Percentiles rank a stretch among this genome's conserved stretches.
Evolutionary conservation across 164 flowering plant genomes (phyloP).

Genomic region (Cinnamomum micranthum): DNA sequence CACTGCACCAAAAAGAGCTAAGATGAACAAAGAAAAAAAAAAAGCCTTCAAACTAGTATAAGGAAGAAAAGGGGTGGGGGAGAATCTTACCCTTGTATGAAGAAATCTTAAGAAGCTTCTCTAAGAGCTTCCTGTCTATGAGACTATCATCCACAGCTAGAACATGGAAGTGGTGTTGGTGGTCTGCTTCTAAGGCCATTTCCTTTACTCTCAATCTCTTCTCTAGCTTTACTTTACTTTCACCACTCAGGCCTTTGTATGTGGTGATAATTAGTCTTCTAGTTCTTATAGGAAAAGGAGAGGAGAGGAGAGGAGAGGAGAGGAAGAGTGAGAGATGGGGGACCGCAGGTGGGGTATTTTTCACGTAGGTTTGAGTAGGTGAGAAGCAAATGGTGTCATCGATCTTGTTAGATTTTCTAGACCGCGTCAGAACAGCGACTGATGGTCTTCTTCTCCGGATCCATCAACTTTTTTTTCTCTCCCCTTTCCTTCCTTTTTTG

Average conservation of each 20-base stretch:
- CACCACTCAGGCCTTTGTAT: not conserved
- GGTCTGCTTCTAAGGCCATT: slow-evolving; percentile 1
- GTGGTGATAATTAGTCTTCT: not conserved
- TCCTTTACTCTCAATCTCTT: not conserved
- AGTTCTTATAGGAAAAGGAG: not conserved
- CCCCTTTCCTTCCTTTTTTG: not conserved
- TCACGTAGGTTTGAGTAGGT: slow-evolving; percentile 11
- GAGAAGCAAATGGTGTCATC: not conserved
- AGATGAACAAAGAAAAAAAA: too few species aligned
- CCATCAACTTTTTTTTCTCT: not conserved
- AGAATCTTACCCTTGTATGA: slow-evolving; percentile 36
- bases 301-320: not conserved
- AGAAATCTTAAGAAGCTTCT: slow-evolving; percentile 61
- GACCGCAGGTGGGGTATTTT: not conserved
- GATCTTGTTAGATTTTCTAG: slow-evolving; percentile 5
- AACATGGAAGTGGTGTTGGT: slow-evolving; percentile 49
- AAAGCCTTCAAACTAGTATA: not conserved
- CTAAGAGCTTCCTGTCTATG: slow-evolving; percentile 63
- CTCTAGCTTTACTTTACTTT: not conserved
- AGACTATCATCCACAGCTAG: slow-evolving; percentile 76
- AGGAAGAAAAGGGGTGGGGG: not conserved
- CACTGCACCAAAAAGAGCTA: slow-evolving; percentile 18
- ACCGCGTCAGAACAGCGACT: slow-evolving; percentile 9
- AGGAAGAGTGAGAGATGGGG: not conserved
- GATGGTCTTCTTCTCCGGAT: not conserved